Evolutionary conservation across 2,329 filamentous ascomycete species (phyloP), one percentile per base, ranked within the genome.

Genomic region (Onygena corvina): DNA sequence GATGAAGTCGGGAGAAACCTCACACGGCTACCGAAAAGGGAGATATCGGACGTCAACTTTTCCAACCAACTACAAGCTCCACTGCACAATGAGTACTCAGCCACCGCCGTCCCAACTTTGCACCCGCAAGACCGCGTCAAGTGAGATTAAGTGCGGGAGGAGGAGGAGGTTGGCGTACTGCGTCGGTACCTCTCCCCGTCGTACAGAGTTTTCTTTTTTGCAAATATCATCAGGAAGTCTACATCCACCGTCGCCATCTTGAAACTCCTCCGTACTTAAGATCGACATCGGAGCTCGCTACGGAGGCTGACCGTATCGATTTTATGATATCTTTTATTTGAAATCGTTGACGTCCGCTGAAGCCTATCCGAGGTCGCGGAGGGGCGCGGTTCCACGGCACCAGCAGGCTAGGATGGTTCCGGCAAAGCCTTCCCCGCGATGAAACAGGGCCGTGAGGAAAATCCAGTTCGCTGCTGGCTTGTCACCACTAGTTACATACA

Each of bases 401-500:
- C 25, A n/a, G 21, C 12, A 42, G 38, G 21, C 38, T 42, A 42
- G 14, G 9, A 20, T 29, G n/a, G 21, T 42, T 42, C 20, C 27
- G 38, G 38, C 38, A 42, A 42, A 42, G 38, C 38, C 27, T 25
- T 21, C 12, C 23, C 2, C 12, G 20, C 20, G 16, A 25, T 42
- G 38, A 42, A 42, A 42, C 38, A 27, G 27, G n/a, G 23, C 38
- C 38, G 21, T 42, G 38, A 42, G 27, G 38, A 42, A 42, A 42
- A 42, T 42, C n/a, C n/a, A n/a, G n/a, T n/a, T n/a, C n/a, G n/a
- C n/a, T n/a, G n/a, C n/a, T n/a, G n/a, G n/a, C n/a, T n/a, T n/a
- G n/a, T n/a, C n/a, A n/a, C n/a, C n/a, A n/a, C n/a, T n/a, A n/a
- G n/a, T n/a, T n/a, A n/a, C n/a, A n/a, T n/a, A n/a, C n/a, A n/a